A percentile compares a stretch with the other conserved stretches of the same genome.
Conservation (phyloP, 1,284 basidiomycete genomes). For the Stygiomarasmius scandens region DNA sequence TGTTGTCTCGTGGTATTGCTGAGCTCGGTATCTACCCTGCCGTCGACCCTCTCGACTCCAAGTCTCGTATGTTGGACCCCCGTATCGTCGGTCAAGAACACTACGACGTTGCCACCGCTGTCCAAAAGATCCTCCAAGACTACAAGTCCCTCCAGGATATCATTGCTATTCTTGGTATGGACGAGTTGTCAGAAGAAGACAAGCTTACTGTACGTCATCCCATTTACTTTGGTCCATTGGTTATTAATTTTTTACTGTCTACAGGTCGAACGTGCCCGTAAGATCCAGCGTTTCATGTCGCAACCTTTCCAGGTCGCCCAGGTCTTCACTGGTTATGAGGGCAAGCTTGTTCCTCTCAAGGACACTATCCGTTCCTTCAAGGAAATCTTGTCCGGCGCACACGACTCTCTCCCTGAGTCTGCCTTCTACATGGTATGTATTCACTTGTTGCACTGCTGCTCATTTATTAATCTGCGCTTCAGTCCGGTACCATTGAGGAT, state of each 20-base stretch:
- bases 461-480: slow-evolving; percentile 7
- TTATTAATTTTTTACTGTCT: slow-evolving; percentile 1
- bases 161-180: slow-evolving; percentile 98
- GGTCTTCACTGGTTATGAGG: slow-evolving; percentile 99
- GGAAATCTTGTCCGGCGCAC: slow-evolving; percentile 90
- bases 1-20: slow-evolving; percentile 97
- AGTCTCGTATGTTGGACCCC: slow-evolving; percentile 99
- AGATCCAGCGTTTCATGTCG: slow-evolving; percentile 98
- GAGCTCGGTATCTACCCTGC: slow-evolving; percentile 99
- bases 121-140: slow-evolving; percentile 98
- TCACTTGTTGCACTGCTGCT: background rate
- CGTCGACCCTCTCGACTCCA: slow-evolving; percentile 98
- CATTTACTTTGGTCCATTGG: slow-evolving; percentile 10
- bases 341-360: slow-evolving; percentile 92
- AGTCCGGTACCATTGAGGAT: slow-evolving; percentile 90
- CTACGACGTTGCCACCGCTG: slow-evolving; percentile 93
- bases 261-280: slow-evolving; percentile 85
- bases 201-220: slow-evolving; percentile 84
- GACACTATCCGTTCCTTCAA: slow-evolving; percentile 93
- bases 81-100: slow-evolving; percentile 93
- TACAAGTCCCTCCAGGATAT: slow-evolving; percentile 99
- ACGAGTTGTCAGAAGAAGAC: slow-evolving; percentile 99
- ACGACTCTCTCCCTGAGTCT: slow-evolving; percentile 90
- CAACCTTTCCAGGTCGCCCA: slow-evolving; percentile 99
- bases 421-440: slow-evolving; percentile 85